These are phyloP conservation scores for Saccharomyces hybrid DNA, from an alignment of 1,139 yeast genomes.

Conservation along the genomic window DNA sequence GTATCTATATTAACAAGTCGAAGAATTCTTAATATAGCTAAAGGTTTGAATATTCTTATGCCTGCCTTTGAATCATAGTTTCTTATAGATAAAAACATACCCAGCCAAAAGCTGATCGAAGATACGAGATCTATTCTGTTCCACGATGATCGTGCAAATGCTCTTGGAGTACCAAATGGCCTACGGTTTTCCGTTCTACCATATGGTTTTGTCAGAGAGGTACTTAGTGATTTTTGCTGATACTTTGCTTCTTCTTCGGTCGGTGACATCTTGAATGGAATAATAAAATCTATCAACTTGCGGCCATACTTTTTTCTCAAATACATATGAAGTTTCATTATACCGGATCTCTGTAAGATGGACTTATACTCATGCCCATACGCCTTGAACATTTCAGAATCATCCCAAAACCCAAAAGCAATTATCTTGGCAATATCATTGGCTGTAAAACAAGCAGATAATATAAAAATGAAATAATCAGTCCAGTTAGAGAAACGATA, in stretches of 20 bases:
- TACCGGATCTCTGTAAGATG: slow-evolving; percentile 23
- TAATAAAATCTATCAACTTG: slow-evolving; percentile 16
- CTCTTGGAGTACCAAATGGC: slow-evolving; percentile 41
- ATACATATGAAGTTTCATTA: slow-evolving; percentile 18
- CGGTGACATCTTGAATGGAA: slow-evolving; percentile 16
- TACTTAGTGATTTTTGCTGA: background rate
- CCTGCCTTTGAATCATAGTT: slow-evolving; percentile 45
- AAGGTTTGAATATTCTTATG: slow-evolving; percentile 58
- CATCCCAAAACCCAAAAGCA: slow-evolving; percentile 72
- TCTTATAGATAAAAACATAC: slow-evolving; percentile 49
- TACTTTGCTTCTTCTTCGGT: slow-evolving; percentile 8
- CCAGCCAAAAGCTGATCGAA: slow-evolving; percentile 67
- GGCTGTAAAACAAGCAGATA: slow-evolving; percentile 45
- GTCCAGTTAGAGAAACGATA: slow-evolving; percentile 40
- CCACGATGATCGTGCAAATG: slow-evolving; percentile 76
- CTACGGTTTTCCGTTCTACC: slow-evolving; percentile 7
- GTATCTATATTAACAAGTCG: slow-evolving; percentile 66
- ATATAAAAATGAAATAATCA: slow-evolving; percentile 42
- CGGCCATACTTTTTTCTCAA: slow-evolving; percentile 24
- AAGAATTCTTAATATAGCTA: slow-evolving; percentile 67
- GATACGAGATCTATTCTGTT: slow-evolving; percentile 76
- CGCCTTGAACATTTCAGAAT: slow-evolving; percentile 49
- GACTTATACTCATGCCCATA: slow-evolving; percentile 36
- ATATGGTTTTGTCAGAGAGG: background rate
- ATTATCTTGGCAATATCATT: slow-evolving; percentile 55